Evolutionary conservation across 202 grass and related monocot genomes (phyloP).

Genomic region (Brachypodium distachyon): DNA sequence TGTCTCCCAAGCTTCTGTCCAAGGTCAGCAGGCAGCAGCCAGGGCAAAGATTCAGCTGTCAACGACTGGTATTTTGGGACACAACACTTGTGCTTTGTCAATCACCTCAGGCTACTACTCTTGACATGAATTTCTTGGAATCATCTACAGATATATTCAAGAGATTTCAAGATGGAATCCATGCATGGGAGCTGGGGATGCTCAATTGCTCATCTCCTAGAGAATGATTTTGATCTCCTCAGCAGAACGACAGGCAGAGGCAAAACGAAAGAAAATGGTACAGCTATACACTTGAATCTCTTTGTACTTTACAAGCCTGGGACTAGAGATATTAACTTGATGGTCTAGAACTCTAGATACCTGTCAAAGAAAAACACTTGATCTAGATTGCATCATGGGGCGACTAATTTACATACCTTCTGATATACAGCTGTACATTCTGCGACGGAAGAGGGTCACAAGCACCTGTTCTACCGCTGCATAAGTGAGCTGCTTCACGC

Average conservation of each 20-base stretch:
- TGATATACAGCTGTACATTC: no score
- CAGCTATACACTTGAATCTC: constrained; percentile 29
- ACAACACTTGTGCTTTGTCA: background rate
- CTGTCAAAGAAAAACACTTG: no score
- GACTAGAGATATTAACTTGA: background rate
- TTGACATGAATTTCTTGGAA: background rate
- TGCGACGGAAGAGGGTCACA: constrained; percentile 68
- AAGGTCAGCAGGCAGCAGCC: no score
- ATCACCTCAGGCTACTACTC: background rate
- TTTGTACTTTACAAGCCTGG: constrained; percentile 22
- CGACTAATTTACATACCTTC: constrained; percentile 37
- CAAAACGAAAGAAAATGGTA: background rate
- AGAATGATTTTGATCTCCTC: constrained; percentile 5
- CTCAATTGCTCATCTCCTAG: background rate
- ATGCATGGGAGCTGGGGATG: background rate
- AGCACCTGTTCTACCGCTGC: constrained; percentile 68
- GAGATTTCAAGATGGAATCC: background rate
- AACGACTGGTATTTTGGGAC: background rate
- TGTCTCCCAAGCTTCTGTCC: background rate
- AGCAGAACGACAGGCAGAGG: background rate
- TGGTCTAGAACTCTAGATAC: no score
- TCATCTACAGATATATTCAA: no score
- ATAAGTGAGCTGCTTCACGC: constrained; percentile 84
- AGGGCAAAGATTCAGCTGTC: no score
- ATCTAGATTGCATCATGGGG: constrained; percentile 9